Percentiles rank a stretch among this genome's conserved stretches.
Conservation (phyloP, 2,329 filamentous ascomycete genomes). For the Pseudogymnoascus sp. region DNA sequence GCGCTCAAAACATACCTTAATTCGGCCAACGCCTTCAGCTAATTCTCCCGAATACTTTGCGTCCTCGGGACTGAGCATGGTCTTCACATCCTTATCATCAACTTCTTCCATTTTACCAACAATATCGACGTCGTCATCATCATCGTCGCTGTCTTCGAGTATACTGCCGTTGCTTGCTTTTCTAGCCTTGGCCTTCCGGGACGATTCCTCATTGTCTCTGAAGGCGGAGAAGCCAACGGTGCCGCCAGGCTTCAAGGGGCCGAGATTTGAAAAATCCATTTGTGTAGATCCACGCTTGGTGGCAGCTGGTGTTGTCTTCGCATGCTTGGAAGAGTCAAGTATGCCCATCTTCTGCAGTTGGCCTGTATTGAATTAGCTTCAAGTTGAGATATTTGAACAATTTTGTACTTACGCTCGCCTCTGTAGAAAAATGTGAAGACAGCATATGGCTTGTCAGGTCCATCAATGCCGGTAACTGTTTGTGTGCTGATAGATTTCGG, state of each 20-base stretch:
- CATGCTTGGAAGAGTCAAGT: conserved; percentile 56
- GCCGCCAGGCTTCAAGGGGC: conserved; percentile 75
- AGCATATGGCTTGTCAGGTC: conserved; percentile 90
- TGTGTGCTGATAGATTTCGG: conserved; percentile 97
- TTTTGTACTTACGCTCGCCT: conserved; percentile 69
- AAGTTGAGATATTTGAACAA: not conserved
- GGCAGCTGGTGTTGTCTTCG: conserved; percentile 51
- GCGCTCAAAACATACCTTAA: conserved; percentile 48
- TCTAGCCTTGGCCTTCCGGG: conserved; percentile 48
- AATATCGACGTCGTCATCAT: conserved; percentile 59
- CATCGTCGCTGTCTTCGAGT: conserved; percentile 55
- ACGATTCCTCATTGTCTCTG: conserved; percentile 57
- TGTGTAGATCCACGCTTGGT: conserved; percentile 75
- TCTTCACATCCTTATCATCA: conserved; percentile 52
- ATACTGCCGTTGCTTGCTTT: conserved; percentile 56
- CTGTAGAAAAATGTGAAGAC: conserved; percentile 97
- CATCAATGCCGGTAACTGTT: conserved; percentile 96
- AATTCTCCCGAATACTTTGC: conserved; percentile 64
- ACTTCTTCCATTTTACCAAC: conserved; percentile 57
- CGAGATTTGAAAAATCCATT: conserved; percentile 76
- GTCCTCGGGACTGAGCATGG: conserved; percentile 60
- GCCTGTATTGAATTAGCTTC: conserved; percentile 41
- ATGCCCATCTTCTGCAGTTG: conserved; percentile 98
- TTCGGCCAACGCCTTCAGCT: conserved; percentile 72
- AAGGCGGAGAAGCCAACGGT: conserved; percentile 87